Evolutionary conservation across 2,329 filamentous ascomycete species (phyloP), one percentile per base, ranked within the genome.

Genomic region (Chrysoporthe puriensis): DNA sequence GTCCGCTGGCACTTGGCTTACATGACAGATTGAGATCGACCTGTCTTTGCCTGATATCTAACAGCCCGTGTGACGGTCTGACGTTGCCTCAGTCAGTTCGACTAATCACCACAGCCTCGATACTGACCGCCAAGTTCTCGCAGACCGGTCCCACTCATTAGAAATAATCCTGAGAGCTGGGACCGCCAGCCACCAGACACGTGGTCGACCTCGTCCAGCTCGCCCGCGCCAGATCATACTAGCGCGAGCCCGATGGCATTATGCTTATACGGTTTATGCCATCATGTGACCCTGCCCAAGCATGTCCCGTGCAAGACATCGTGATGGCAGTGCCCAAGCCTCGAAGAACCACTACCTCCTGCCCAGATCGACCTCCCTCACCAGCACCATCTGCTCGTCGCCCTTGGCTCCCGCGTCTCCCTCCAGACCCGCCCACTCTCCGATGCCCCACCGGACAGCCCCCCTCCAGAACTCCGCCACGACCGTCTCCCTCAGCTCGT

Each of bases 391-490:
- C 63, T 80, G 77, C 44, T 77, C 79, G 9, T 77, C 66, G 26
- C 66, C 62, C 34, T 71, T 64, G 57, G 62, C 63, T 21, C 63
- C 69, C 44, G 69, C 76, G 34, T 72, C 76, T 42, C 72, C 73
- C 14, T 66, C 73, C 32, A 65, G 46, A 7, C 74, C 83, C 79
- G 96, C 93, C 79, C 96, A 96, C 1, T 85, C 78, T 78, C 78
- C 81, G 1, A 97, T 86, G 1, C 84, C 92, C 71, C 85, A 80
- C 66, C 88, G 83, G 54, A 97, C 83, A 32, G 93, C 90, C 13
- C 88, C 91, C 73, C 88, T 85, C 84, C 96, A 96, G 72, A 99
- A 83, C 8, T 89, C 91, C 26, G 83, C 86, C 34, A 99, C 90
- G 52, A 98, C 79, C 44, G 11, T 42, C 0, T 81, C 86, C 75